phyloP scores from a whole-genome alignment of 176 grass and related monocot species.

The Avena sativa region DNA sequence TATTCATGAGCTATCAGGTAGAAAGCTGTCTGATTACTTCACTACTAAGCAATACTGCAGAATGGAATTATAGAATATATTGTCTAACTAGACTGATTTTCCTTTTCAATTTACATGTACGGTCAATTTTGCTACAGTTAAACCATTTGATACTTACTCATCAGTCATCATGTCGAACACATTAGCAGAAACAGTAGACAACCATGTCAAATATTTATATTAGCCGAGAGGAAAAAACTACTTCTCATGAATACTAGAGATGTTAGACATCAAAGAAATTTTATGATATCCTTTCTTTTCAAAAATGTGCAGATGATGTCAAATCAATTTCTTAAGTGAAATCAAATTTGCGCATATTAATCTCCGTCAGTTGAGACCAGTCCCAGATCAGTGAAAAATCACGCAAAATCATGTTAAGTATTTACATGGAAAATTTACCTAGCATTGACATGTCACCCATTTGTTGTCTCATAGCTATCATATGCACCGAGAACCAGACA shows the following conservation, averaged over 20 bases:
- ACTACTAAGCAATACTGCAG: not conserved
- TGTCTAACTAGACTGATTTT: not conserved
- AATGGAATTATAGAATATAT: not conserved
- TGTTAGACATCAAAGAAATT: not conserved
- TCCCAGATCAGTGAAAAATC: not conserved
- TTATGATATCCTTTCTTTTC: not conserved
- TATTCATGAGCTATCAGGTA: not conserved
- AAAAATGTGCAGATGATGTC: not conserved
- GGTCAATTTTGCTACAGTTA: not conserved
- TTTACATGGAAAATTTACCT: not conserved
- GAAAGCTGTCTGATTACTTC: not conserved
- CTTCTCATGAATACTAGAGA: not conserved
- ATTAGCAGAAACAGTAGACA: not conserved
- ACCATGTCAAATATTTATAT: constrained; percentile 9
- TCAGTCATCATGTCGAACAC: not conserved
- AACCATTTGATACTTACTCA: not conserved
- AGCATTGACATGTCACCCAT: not conserved
- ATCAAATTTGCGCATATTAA: not conserved
- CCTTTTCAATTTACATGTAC: constrained; percentile 14
- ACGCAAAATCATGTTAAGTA: not conserved
- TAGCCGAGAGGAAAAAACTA: not conserved
- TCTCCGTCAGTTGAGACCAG: not conserved
- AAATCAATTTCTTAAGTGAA: not conserved
- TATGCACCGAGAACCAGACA: not conserved
- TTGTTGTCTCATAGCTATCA: not conserved